These are phyloP conservation scores for Chlamydomonas sphaeroides DNA, from an alignment of 139 green algal species.

Conservation along the genomic window DNA sequence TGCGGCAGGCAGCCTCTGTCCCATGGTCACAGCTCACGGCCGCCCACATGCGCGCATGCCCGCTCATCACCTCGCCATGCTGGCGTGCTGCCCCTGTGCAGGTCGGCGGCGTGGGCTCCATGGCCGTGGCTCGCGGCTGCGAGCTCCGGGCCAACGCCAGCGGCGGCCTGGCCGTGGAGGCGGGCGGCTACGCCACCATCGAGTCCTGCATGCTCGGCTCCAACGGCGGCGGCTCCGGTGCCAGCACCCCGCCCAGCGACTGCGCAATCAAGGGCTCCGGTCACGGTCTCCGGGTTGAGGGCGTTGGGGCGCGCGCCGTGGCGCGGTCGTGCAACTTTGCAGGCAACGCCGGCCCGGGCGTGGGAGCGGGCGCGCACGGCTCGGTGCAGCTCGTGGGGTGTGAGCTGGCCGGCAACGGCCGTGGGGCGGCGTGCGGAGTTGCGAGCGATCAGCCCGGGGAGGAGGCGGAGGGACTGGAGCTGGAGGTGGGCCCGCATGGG, in stretches of 20 bases:
- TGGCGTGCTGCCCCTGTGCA: too few species aligned
- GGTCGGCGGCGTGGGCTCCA: conserved; percentile 29
- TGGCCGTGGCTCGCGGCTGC: conserved; percentile 7
- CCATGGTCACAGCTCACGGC: too few species aligned
- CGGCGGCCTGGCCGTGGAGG: conserved; percentile 12
- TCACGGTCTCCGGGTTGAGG: not conserved
- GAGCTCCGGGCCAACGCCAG: not conserved
- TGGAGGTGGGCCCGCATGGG: conserved; percentile 24
- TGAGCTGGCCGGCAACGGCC: not conserved
- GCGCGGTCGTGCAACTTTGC: not conserved
- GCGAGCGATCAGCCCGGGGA: not conserved
- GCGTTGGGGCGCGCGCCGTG: not conserved
- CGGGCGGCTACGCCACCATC: conserved; percentile 5
- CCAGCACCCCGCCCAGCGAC: too few species aligned
- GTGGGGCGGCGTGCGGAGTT: not conserved
- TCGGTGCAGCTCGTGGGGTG: conserved; percentile 10
- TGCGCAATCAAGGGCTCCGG: not conserved
- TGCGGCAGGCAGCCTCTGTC: too few species aligned
- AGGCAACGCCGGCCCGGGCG: not conserved
- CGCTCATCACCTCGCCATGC: too few species aligned
- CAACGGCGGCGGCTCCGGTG: not conserved
- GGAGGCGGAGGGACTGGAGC: not conserved
- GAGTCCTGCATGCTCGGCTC: not conserved
- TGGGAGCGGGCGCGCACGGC: not conserved
- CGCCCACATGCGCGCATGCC: too few species aligned